Conservation (phyloP, 441 rosid species). For the Isatis lusitanica region DNA sequence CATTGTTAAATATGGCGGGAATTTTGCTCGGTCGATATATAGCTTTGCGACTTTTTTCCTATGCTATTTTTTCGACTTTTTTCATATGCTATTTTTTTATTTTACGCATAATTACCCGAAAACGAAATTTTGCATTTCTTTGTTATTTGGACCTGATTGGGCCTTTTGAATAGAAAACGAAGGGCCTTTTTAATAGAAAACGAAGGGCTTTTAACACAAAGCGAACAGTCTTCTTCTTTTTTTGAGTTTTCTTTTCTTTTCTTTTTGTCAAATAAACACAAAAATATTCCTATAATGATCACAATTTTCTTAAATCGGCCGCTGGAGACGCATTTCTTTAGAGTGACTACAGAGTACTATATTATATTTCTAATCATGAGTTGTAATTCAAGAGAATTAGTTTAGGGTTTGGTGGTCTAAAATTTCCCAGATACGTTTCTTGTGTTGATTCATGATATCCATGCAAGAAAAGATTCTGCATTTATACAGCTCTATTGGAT, state of each 20-base stretch:
- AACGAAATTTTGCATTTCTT: neutral
- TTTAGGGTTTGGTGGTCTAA: neutral
- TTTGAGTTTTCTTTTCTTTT: neutral
- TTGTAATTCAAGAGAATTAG: neutral
- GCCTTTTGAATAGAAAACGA: neutral
- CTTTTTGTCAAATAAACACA: neutral
- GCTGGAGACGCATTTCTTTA: neutral
- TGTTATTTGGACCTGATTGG: slow-evolving; percentile 3
- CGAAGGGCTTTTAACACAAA: no score
- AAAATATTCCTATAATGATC: neutral
- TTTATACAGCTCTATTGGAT: neutral
- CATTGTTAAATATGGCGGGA: no score
- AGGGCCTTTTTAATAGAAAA: neutral
- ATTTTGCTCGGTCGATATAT: no score
- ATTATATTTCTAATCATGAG: neutral
- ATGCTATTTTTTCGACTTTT: no score
- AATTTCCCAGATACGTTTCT: neutral
- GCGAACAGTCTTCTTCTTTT: neutral
- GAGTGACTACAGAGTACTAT: neutral
- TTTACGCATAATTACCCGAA: no score
- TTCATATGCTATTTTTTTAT: no score
- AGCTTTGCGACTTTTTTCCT: no score
- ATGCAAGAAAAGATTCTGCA: neutral
- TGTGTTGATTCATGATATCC: neutral
- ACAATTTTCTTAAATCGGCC: neutral